Evolutionary conservation across 2,329 filamentous ascomycete genomes (phyloP).

Genomic region (Aspergillus nomiae): DNA sequence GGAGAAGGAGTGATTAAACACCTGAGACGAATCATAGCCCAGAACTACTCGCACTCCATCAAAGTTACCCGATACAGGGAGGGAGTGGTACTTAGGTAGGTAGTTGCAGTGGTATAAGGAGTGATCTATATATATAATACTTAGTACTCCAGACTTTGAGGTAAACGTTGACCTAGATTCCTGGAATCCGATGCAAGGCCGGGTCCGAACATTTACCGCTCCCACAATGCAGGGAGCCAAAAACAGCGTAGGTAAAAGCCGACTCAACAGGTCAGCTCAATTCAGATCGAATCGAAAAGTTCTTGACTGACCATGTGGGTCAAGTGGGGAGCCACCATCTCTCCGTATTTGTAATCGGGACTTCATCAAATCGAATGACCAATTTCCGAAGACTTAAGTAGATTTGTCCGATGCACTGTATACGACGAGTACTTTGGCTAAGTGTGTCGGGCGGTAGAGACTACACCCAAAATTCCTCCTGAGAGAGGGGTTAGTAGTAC

Average conservation of each 20-base stretch:
- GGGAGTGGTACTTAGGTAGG: background rate
- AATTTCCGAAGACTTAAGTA: background rate
- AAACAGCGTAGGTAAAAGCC: background rate
- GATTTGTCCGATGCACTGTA: background rate
- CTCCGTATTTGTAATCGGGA: background rate
- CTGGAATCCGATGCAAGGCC: background rate
- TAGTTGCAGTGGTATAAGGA: background rate
- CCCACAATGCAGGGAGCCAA: background rate
- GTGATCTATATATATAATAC: background rate
- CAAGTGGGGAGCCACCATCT: background rate
- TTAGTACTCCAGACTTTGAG: background rate
- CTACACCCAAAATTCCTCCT: background rate
- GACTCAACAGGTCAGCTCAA: background rate
- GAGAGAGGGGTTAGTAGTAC: background rate
- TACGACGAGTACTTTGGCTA: background rate
- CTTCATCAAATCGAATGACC: background rate
- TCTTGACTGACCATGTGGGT: slow-evolving; percentile 1
- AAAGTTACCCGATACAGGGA: background rate
- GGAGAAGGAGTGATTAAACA: background rate
- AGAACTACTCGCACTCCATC: background rate
- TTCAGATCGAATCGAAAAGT: slow-evolving; percentile 2
- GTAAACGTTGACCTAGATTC: background rate
- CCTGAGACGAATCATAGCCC: background rate
- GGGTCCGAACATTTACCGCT: background rate
- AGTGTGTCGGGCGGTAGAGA: background rate